Evolutionary conservation across 2,329 filamentous ascomycete genomes (phyloP).

Genomic region (Alternaria gaisen): DNA sequence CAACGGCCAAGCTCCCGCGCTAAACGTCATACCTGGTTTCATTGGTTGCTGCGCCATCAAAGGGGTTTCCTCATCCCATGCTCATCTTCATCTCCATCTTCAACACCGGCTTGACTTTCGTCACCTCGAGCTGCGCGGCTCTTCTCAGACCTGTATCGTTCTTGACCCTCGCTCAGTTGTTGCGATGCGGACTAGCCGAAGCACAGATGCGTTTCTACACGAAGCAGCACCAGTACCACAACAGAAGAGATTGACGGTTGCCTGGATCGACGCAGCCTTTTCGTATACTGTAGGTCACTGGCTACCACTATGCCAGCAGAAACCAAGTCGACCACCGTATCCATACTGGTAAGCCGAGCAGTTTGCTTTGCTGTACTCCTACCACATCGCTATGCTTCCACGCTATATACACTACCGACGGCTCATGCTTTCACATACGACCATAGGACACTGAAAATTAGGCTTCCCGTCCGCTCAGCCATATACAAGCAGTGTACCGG

Average conservation of each 20-base stretch:
- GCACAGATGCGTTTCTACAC: not conserved
- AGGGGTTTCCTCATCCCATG: slow-evolving; percentile 4
- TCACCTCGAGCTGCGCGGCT: not conserved
- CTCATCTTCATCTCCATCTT: not conserved
- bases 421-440: not conserved
- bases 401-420: not conserved
- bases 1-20: slow-evolving; percentile 15
- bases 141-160: not conserved
- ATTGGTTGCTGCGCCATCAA: slow-evolving; percentile 15
- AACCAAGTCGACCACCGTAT: not conserved
- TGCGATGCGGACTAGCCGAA: not conserved
- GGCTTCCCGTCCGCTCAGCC: not conserved
- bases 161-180: not conserved
- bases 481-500: not conserved
- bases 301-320: not conserved
- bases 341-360: rapidly evolving
- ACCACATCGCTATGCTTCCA: not conserved
- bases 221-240: not conserved
- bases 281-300: not conserved
- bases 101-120: not conserved
- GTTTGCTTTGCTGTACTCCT: not conserved
- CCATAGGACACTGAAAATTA: not conserved
- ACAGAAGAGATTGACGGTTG: not conserved
- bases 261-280: not conserved
- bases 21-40: slow-evolving; percentile 21